phyloP scores from a whole-genome alignment of 2,329 filamentous ascomycete species.

The Calonectria montana region DNA sequence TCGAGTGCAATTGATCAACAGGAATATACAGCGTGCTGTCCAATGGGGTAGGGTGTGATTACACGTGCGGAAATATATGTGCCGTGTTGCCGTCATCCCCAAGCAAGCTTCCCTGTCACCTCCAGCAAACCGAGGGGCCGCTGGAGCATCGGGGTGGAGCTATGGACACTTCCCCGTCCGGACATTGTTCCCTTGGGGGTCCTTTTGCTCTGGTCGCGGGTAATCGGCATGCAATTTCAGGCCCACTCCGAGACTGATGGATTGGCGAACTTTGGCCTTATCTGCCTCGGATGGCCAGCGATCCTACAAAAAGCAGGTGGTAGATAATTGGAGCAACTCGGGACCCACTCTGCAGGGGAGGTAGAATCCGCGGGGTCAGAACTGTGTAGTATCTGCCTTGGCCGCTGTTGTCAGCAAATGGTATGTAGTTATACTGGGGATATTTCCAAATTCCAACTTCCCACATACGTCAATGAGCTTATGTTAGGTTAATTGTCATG shows the following conservation, averaged over 20 bases:
- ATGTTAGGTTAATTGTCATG: too few relatives aligned
- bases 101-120: not conserved
- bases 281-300: not conserved
- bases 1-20: not conserved
- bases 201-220: not conserved
- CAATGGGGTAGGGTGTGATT: not conserved
- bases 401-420: too few relatives aligned
- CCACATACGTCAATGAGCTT: too few relatives aligned
- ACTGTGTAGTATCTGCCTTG: too few relatives aligned
- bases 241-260: not conserved
- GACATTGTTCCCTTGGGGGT: not conserved
- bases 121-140: not conserved
- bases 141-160: not conserved
- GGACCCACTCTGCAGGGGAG: too few relatives aligned
- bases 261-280: not conserved
- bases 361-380: too few relatives aligned
- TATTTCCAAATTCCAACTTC: too few relatives aligned
- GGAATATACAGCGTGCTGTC: not conserved
- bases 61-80: conserved; percentile 1
- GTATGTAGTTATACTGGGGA: too few relatives aligned
- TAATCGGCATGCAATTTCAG: not conserved
- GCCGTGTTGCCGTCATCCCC: conserved; percentile 7
- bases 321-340: not conserved
- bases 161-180: not conserved
- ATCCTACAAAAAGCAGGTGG: not conserved